phyloP scores from a whole-genome alignment of 148 eudicot genomes.

The Suaeda aralocaspica region DNA sequence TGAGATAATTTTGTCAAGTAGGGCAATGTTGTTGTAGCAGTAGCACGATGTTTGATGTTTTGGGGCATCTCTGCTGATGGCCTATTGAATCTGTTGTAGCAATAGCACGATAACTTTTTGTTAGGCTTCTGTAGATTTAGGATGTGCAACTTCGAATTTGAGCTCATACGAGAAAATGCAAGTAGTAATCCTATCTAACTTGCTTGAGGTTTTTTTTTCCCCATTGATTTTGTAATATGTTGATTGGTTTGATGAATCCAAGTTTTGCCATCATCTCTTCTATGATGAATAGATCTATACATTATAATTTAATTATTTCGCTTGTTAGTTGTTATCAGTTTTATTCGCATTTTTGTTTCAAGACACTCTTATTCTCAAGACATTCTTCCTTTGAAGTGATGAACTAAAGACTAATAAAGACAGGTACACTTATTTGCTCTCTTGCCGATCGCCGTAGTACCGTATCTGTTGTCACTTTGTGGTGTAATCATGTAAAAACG shows the following conservation, averaged over 20 bases:
- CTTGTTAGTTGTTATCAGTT: no score
- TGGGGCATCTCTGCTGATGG: background rate
- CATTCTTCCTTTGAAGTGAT: no score
- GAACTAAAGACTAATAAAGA: no score
- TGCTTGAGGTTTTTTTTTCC: background rate
- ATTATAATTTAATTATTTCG: no score
- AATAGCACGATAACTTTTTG: background rate
- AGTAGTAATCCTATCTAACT: slow-evolving; percentile 2
- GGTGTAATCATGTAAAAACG: no score
- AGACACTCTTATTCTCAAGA: no score
- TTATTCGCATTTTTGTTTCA: no score
- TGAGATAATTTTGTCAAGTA: slow-evolving; percentile 29
- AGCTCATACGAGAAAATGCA: background rate
- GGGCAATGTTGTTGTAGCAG: slow-evolving; percentile 12
- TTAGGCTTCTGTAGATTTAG: slow-evolving; percentile 17
- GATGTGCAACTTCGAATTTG: background rate
- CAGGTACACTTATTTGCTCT: no score
- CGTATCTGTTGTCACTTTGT: no score
- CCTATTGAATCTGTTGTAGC: slow-evolving; percentile 10
- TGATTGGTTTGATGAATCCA: background rate
- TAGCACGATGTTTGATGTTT: slow-evolving; percentile 7
- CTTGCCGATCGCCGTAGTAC: no score
- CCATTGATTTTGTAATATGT: slow-evolving; percentile 2
- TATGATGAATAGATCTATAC: no score
- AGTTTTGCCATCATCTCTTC: background rate